Percentiles rank a stretch among this genome's conserved stretches.
phyloP scores from a whole-genome alignment of 108 stramenopile species.

The Nitzschia sp. region DNA sequence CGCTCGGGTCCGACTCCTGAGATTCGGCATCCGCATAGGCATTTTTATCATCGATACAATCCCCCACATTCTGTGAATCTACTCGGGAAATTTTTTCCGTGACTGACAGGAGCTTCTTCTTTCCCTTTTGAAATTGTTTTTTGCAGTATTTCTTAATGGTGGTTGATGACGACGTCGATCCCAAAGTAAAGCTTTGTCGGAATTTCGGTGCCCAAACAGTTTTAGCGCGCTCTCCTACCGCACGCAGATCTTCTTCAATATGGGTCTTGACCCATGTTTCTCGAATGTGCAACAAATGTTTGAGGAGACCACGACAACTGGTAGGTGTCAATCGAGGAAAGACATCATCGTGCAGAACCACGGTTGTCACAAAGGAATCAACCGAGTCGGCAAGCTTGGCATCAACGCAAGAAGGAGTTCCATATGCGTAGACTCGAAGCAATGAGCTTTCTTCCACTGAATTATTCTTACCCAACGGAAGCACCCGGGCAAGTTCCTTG shows the following conservation, averaged over 20 bases:
- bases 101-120: constrained; percentile 27
- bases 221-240: constrained; percentile 73
- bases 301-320: constrained; percentile 80
- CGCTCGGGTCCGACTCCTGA: not conserved
- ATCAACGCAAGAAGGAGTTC: constrained; percentile 91
- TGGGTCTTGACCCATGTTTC: constrained; percentile 88
- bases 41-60: constrained; percentile 1
- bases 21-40: constrained; percentile 14
- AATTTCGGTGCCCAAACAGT: constrained; percentile 76
- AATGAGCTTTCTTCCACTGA: constrained; percentile 31
- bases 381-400: constrained; percentile 74
- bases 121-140: constrained; percentile 50
- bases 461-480: not conserved
- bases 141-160: constrained; percentile 68
- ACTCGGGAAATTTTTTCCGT: constrained; percentile 15
- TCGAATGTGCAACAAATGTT: constrained; percentile 83
- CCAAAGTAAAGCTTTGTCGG: constrained; percentile 65
- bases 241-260: constrained; percentile 71
- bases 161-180: constrained; percentile 10
- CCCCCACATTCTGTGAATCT: not conserved
- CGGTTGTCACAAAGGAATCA: constrained; percentile 73
- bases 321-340: constrained; percentile 92
- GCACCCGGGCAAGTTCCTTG: not conserved
- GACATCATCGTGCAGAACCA: constrained; percentile 93
- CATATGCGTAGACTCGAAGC: constrained; percentile 87